Percentiles rank a stretch among this genome's conserved stretches.
phyloP scores from a whole-genome alignment of 208 protist genomes.

The Crithidia acanthocephali region DNA sequence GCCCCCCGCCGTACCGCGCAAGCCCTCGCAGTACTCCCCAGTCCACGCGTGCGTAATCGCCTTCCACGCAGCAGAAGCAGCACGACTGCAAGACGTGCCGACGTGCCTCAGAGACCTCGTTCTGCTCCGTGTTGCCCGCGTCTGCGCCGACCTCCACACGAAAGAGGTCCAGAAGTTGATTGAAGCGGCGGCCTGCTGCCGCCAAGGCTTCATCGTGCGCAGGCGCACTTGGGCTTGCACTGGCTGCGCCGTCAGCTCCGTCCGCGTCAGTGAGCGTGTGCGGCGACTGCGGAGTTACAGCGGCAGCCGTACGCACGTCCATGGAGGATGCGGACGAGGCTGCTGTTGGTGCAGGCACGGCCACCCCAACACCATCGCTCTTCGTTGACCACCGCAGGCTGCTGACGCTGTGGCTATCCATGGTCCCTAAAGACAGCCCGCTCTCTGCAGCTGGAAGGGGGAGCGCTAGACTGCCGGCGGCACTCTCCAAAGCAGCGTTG shows the following conservation, averaged over 20 bases:
- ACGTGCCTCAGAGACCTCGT: not conserved
- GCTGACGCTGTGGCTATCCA: too few relatives aligned
- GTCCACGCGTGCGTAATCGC: constrained; percentile 65
- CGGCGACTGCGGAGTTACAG: too few relatives aligned
- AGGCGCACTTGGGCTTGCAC: not conserved
- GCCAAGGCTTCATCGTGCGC: constrained; percentile 14
- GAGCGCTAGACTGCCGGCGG: too few relatives aligned
- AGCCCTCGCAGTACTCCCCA: constrained; percentile 72
- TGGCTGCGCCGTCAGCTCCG: not conserved
- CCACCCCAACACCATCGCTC: too few relatives aligned
- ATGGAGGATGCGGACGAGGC: too few relatives aligned
- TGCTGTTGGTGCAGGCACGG: too few relatives aligned
- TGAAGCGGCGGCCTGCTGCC: constrained; percentile 26
- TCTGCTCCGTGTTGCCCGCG: not conserved
- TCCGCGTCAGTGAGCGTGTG: too few relatives aligned
- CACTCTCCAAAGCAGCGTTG: too few relatives aligned
- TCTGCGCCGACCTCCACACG: not conserved
- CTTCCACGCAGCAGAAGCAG: constrained; percentile 72
- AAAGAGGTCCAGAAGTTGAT: constrained; percentile 28
- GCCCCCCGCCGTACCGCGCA: constrained; percentile 64
- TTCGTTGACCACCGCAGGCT: too few relatives aligned
- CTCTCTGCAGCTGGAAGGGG: too few relatives aligned
- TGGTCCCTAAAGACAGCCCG: too few relatives aligned
- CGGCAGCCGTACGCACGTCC: too few relatives aligned
- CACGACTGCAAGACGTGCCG: constrained; percentile 11